These are phyloP conservation scores for Melampsora americana DNA, from an alignment of 1,284 basidiomycete species.

Conservation along the genomic window DNA sequence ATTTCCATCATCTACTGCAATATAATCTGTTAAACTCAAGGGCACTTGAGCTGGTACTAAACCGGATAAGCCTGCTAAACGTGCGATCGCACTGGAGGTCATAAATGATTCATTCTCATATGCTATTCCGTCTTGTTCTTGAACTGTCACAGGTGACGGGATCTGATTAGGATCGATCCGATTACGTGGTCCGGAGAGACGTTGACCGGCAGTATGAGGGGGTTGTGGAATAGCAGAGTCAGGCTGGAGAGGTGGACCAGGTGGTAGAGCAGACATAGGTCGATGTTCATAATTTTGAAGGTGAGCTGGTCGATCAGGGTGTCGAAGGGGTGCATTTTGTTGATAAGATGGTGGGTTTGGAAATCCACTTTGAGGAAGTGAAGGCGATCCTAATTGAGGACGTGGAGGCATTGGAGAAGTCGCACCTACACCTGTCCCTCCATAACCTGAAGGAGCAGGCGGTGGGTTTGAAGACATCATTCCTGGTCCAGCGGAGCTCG, in stretches of 20 bases:
- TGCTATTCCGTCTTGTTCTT: conserved; percentile 75
- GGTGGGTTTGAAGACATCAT: conserved; percentile 13
- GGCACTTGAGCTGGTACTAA: conserved; percentile 63
- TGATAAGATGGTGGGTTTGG: background rate
- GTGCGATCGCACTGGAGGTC: conserved; percentile 66
- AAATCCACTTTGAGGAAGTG: background rate
- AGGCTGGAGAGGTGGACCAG: conserved; percentile 34
- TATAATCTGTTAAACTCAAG: conserved; percentile 78
- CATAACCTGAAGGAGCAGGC: conserved; percentile 13
- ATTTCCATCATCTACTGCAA: conserved; percentile 86
- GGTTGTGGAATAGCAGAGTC: conserved; percentile 52
- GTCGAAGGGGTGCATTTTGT: background rate
- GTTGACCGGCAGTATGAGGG: conserved; percentile 56
- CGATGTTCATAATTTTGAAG: conserved; percentile 36
- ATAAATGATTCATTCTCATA: conserved; percentile 75
- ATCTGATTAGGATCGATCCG: conserved; percentile 87
- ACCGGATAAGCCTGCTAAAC: conserved; percentile 35
- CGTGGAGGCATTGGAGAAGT: conserved; percentile 37
- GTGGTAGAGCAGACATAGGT: conserved; percentile 34
- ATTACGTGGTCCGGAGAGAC: conserved; percentile 65
- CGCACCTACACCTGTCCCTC: conserved; percentile 8
- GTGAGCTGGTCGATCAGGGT: conserved; percentile 31
- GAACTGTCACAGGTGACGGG: conserved; percentile 80
- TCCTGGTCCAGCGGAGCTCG: background rate
- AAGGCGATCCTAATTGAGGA: conserved; percentile 5